Evolutionary conservation across 148 eudicot species (phyloP), one percentile per base, ranked within the genome.

Genomic region (Beta vulgaris): DNA sequence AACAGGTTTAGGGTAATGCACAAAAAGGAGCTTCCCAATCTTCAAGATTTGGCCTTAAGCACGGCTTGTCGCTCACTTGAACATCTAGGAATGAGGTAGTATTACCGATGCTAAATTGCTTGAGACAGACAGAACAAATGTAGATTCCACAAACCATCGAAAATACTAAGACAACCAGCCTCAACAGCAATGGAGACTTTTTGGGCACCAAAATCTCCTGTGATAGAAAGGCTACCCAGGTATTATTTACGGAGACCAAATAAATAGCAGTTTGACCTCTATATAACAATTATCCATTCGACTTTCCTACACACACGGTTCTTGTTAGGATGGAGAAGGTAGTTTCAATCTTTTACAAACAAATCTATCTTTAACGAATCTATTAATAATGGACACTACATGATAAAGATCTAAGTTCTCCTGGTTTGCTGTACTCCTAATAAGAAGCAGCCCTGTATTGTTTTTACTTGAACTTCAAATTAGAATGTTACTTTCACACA

Each of bases 1-100:
- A 68, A 76, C 77, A 31, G 98, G 98, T 65, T 91, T 80, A 16
- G 97, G 98, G 68, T 71, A 91, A 79, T 90, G 98, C 55, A 93
- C 78, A 62, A 79, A n/a, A 87, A 74, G 82, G 80, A 76, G 62
- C 81, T 78, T 88, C 97, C 80, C 81, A 78, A 31, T 81, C 80
- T 62, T 87, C 84, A 60, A 87, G 63, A 73, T 71, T 32, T 8
- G 87, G 84, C 35, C 28, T 63, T 18, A 85, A 78, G 63, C 98
- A 91, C 3, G 88, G 87, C 73, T 53, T 82, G 39, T 75, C 72
- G 18, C 76, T 46, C 74, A 90, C 88, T 81, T 84, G 85, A 29
- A 88, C 76, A 55, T 73, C 78, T 46, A 68, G 10, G 64, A 77
- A 77, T 10, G 74, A 60, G 19, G 74, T 57, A 29, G 73, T 78